Evolutionary conservation across 2,329 filamentous ascomycete species (phyloP).

Genomic region (Magnaporthiopsis rhizophila): DNA sequence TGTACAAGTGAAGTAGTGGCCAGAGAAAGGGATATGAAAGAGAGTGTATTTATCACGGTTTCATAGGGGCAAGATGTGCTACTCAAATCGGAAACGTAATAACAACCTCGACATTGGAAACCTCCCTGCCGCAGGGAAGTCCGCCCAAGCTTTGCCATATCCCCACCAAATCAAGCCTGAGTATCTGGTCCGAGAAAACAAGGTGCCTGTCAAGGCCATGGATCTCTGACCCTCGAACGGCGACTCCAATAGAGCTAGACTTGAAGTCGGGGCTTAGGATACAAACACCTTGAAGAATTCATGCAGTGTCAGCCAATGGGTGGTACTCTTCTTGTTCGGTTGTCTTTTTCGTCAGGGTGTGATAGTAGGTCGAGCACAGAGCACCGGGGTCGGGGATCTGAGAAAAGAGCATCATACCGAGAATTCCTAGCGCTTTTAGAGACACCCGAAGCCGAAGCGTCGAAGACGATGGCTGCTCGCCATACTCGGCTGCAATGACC

Average conservation of each 20-base stretch:
- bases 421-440: conserved; percentile 65
- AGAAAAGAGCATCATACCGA: conserved; percentile 42
- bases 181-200: neutral
- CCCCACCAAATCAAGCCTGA: neutral
- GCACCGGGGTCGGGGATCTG: neutral
- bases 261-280: neutral
- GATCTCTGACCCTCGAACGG: neutral
- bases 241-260: neutral
- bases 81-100: neutral
- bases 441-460: conserved; percentile 55
- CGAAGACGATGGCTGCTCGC: conserved; percentile 45
- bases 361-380: neutral
- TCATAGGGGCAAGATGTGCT: neutral
- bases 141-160: neutral
- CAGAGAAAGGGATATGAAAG: too few relatives aligned
- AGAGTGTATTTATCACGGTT: neutral
- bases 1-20: too few relatives aligned
- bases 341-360: too few relatives aligned
- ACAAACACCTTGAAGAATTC: neutral
- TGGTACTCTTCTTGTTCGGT: neutral
- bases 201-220: neutral
- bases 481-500: conserved; percentile 52
- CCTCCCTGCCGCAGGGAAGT: neutral
- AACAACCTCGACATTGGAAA: neutral
- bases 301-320: neutral